phyloP scores from a whole-genome alignment of 202 grass and related monocot species.

The Zizania palustris region DNA sequence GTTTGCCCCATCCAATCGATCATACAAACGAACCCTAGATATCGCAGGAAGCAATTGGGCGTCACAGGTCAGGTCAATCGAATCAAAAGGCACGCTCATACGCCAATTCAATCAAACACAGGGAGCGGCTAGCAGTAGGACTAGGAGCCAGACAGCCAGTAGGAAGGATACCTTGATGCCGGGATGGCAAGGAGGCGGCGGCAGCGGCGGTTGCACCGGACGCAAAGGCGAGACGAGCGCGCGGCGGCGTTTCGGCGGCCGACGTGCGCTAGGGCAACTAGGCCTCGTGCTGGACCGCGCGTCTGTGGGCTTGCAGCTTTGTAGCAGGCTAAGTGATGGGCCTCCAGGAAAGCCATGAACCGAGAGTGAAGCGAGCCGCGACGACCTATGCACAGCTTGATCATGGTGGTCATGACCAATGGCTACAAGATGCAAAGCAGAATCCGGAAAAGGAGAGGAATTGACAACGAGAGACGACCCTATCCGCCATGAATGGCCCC shows the following conservation, averaged over 20 bases:
- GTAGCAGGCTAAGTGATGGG: background rate
- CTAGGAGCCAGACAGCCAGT: background rate
- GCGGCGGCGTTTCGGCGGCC: slow-evolving; percentile 1
- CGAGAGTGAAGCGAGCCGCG: no score
- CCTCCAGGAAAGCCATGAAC: background rate
- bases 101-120: background rate
- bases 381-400: background rate
- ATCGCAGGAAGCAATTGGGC: background rate
- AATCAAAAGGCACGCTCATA: background rate
- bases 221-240: background rate
- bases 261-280: background rate
- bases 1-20: background rate
- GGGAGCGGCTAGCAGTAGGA: no score
- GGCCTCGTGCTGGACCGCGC: background rate
- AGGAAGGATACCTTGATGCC: background rate
- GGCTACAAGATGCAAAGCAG: background rate
- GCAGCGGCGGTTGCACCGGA: background rate
- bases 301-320: background rate
- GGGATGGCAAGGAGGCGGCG: background rate
- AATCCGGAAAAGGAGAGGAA: background rate
- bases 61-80: background rate
- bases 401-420: background rate
- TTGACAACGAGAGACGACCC: background rate
- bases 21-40: background rate
- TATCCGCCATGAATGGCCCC: no score